Percentiles rank a stretch among this genome's conserved stretches.
These are phyloP conservation scores for Suillus occidentalis DNA, from an alignment of 768 basidiomycete species.

Conservation along the genomic window DNA sequence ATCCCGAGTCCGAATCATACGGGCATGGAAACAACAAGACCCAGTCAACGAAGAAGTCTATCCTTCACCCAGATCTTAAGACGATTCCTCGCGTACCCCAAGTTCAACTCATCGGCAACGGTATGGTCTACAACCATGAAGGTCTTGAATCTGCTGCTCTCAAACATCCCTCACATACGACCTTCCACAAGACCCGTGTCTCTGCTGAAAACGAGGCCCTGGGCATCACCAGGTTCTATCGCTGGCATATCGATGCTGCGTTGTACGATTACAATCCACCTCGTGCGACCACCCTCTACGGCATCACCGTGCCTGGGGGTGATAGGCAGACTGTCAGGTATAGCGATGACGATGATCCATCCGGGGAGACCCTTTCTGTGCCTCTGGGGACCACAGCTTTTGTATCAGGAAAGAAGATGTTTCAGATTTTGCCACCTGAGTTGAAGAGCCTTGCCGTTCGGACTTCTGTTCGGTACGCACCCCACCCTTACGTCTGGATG, in stretches of 20 bases:
- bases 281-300: conserved; percentile 83
- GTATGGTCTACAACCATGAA: conserved; percentile 76
- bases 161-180: conserved; percentile 83
- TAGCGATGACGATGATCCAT: conserved; percentile 63
- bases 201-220: conserved; percentile 71
- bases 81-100: conserved; percentile 87
- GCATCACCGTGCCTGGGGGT: conserved; percentile 70
- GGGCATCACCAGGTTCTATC: conserved; percentile 85
- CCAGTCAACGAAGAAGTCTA: conserved; percentile 67
- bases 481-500: conserved; percentile 94
- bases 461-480: conserved; percentile 72
- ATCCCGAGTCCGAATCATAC: conserved; percentile 59
- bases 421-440: conserved; percentile 68
- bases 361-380: conserved; percentile 78
- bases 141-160: conserved; percentile 75
- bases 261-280: conserved; percentile 77
- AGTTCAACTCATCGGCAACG: conserved; percentile 92
- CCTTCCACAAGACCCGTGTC: conserved; percentile 82
- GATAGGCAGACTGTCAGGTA: conserved; percentile 64
- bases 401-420: conserved; percentile 80
- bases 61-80: conserved; percentile 88
- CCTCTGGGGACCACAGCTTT: conserved; percentile 89
- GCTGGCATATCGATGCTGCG: conserved; percentile 93
- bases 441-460: conserved; percentile 82
- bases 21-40: conserved; percentile 92